Conservation (phyloP, 495 filamentous ascomycete species). For the Tricharina praecox region DNA sequence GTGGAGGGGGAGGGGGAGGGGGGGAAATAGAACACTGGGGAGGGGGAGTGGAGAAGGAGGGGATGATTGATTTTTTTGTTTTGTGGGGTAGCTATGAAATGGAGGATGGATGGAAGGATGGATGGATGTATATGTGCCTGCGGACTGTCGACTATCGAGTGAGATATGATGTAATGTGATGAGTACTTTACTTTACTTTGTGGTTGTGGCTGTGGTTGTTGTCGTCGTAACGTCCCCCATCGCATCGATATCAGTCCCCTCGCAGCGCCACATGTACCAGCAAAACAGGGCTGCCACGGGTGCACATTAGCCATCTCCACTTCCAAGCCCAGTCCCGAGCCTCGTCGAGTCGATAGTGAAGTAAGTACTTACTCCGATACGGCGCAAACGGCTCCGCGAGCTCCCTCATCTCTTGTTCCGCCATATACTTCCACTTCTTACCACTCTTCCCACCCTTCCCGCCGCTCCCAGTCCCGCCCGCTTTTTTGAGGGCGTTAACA, state of each 20-base stretch:
- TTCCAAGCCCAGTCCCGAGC: constrained; percentile 30
- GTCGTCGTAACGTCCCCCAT: constrained; percentile 27
- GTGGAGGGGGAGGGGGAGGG: not conserved
- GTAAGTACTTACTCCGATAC: constrained; percentile 48
- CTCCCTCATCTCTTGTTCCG: constrained; percentile 79
- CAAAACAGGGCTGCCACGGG: constrained; percentile 38
- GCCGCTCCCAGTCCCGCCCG: no score
- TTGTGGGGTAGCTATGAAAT: no score
- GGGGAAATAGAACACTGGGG: not conserved
- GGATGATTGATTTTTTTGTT: no score
- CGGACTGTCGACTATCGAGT: no score
- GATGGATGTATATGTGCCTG: no score
- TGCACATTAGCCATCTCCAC: constrained; percentile 66
- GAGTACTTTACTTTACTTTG: not conserved
- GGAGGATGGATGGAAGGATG: no score
- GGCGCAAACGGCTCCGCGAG: constrained; percentile 63
- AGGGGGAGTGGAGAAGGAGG: not conserved
- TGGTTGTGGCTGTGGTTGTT: not conserved
- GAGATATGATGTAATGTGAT: not conserved
- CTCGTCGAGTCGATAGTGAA: no score
- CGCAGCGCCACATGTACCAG: constrained; percentile 89
- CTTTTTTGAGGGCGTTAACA: constrained; percentile 70
- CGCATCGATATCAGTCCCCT: constrained; percentile 55
- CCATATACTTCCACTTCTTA: constrained; percentile 98
- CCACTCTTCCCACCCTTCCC: constrained; percentile 55